Base-by-base conservation (phyloP, 345 rosid genomes). In the Dimocarpus longan region DNA sequence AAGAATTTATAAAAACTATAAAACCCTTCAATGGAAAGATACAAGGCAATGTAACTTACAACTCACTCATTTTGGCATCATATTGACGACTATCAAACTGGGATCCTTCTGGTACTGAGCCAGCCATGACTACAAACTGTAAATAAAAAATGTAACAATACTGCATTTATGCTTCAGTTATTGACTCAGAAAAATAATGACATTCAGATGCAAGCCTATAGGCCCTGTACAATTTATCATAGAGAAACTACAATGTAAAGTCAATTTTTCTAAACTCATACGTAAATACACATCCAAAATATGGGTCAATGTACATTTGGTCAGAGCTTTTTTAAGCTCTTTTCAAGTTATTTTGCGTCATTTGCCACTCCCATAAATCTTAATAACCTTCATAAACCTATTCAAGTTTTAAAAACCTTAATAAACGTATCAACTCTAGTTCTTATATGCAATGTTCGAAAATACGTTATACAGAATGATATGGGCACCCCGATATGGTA, bases 61-160 rank as follows among this genome's bases (percentile, higher is more conserved):
- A 21, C 26, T 88, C 91, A 68, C 13, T 85, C 89, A 88, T 88
- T 74, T 80, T 86, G 6, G 87, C 63, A 78, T 86, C 91, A 82
- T 69, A 86, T 66, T 85, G 88, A 54, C 80, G 85, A 63, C 84
- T 82, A 82, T 88, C 89, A 78, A 82, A 86, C 39, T 83, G 89
- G 0, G 89, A 85, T 63, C 88, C 88, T 81, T 88, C 89, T 3
- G 86, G 82, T 44, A 73, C 56, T 46, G 40, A 40, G 10, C 82
- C 84, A 57, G 89, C 89, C 89, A 86, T 85, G 84, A 71, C 89
- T 85, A 85, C 75, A 80, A 50, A 63, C 18, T 42, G 78, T 52
- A 64, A 52, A 43, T 57, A 48, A 52, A 52, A 68, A 18, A 72
- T 5, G 19, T 62, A 39, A 48, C 54, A 59, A 69, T 32, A 22